Evolutionary conservation across 768 basidiomycete species (phyloP), one percentile per base, ranked within the genome.

Genomic region (Lentinula sp.): DNA sequence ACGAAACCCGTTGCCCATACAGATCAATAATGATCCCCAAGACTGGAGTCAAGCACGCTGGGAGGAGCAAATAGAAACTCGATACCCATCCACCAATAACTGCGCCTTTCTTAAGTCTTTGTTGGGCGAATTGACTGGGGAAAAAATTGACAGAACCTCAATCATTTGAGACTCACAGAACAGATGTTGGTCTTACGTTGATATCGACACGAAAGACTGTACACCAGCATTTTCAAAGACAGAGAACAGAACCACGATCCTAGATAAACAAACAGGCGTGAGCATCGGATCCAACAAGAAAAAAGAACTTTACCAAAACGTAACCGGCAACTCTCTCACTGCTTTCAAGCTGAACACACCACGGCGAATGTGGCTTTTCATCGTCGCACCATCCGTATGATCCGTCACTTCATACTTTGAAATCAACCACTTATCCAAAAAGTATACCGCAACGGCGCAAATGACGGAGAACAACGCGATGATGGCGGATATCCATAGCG

Each of bases 31-130:
- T 76, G 55, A 77, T 69, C 31, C 76, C 76, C 43, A 76, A 57
- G 67, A 78, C 75, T 34, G 76, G 76, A 3, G 75, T 77, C 61
- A 77, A 61, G 51, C 71, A 71, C 6, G 72, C 72, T 1, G 76
- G 76, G 7, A 78, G 71, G 45, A 78, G 67, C 43, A 78, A 65
- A 65, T 77, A 78, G 68, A 78, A 74, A 62, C 73, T 76, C 3
- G 76, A 75, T 10, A 77, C 76, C 76, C 76, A 78, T 60, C 76
- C 76, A n/a, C 75, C 75, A 37, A 78, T 70, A 57, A 78, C 72
- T 28, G 76, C 76, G 49, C 76, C 76, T 65, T 76, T 74, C 65
- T 74, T 67, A 34, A 78, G 66, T 5, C 76, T 70, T 62, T 78
- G 76, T 62, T 78, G 76, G 9, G 75, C 74, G 56, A 76, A 75